phyloP scores from a whole-genome alignment of 139 green algal genomes.

The Haematococcus sp. region DNA sequence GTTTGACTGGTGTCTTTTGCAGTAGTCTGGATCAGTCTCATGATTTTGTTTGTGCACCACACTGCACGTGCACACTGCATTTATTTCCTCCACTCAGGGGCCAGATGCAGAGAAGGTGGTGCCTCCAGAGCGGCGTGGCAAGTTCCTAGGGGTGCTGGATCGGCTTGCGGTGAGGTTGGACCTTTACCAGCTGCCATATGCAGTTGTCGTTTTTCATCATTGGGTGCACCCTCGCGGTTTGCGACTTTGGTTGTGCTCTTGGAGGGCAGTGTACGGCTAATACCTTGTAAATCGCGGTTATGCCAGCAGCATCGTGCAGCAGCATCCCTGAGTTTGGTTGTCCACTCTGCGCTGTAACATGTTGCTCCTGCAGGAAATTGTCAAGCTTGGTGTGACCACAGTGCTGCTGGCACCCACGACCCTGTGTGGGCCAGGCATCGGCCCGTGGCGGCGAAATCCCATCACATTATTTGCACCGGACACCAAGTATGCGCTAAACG shows the following conservation, averaged over 20 bases:
- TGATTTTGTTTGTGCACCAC: too few species aligned
- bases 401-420: slow-evolving; percentile 57
- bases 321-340: too few species aligned
- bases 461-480: slow-evolving; percentile 21
- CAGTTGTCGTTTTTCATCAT: too few species aligned
- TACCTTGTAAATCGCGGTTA: too few species aligned
- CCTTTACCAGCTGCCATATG: neutral
- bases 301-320: too few species aligned
- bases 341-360: too few species aligned
- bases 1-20: too few species aligned
- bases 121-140: slow-evolving; percentile 44
- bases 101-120: slow-evolving; percentile 35
- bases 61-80: too few species aligned
- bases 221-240: too few species aligned
- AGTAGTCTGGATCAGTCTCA: too few species aligned
- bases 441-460: slow-evolving; percentile 15
- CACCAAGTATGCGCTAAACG: slow-evolving; percentile 16
- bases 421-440: slow-evolving; percentile 13
- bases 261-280: too few species aligned
- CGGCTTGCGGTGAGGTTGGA: slow-evolving; percentile 10
- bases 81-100: slow-evolving; percentile 9
- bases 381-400: slow-evolving; percentile 41
- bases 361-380: slow-evolving; percentile 7
- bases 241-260: neutral
- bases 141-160: slow-evolving; percentile 64